Conservation (phyloP, 1,284 basidiomycete genomes). For the Ceratorhiza oryzae-sativae region DNA sequence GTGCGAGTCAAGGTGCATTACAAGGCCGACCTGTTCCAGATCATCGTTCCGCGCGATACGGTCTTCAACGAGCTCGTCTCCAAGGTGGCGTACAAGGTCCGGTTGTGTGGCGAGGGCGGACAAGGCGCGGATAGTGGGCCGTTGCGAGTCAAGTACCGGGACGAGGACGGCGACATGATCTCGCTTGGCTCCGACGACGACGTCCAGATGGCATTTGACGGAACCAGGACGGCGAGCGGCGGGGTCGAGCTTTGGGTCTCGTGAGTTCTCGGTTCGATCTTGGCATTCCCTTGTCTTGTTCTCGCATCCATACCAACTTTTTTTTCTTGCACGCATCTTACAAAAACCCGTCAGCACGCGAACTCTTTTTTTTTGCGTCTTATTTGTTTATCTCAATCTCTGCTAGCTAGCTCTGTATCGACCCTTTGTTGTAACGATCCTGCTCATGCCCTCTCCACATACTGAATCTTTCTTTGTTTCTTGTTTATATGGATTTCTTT, state of each 20-base stretch:
- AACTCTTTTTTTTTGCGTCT: not conserved
- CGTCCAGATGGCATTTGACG: constrained; percentile 86
- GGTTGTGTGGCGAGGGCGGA: constrained; percentile 73
- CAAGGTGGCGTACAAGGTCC: constrained; percentile 90
- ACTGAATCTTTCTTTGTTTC: constrained; percentile 12
- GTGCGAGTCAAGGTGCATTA: constrained; percentile 79
- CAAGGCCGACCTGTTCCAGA: constrained; percentile 89
- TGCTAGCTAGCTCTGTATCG: not conserved
- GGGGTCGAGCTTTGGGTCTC: constrained; percentile 39
- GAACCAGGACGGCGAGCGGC: constrained; percentile 27
- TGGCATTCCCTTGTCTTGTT: not conserved
- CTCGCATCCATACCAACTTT: constrained; percentile 3
- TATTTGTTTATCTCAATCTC: constrained; percentile 10
- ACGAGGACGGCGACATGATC: constrained; percentile 91
- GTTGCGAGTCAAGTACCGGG: constrained; percentile 84
- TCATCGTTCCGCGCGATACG: constrained; percentile 81
- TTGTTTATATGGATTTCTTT: not conserved
- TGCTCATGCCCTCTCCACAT: constrained; percentile 4
- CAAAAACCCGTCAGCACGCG: not conserved
- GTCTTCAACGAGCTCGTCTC: constrained; percentile 85
- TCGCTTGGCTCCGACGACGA: constrained; percentile 87
- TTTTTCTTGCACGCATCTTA: not conserved
- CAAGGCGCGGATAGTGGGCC: constrained; percentile 70
- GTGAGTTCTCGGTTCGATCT: not conserved
- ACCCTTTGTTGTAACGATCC: constrained; percentile 27